phyloP scores from a whole-genome alignment of 805 yeast genomes.

The Gaillardinia entomophila region DNA sequence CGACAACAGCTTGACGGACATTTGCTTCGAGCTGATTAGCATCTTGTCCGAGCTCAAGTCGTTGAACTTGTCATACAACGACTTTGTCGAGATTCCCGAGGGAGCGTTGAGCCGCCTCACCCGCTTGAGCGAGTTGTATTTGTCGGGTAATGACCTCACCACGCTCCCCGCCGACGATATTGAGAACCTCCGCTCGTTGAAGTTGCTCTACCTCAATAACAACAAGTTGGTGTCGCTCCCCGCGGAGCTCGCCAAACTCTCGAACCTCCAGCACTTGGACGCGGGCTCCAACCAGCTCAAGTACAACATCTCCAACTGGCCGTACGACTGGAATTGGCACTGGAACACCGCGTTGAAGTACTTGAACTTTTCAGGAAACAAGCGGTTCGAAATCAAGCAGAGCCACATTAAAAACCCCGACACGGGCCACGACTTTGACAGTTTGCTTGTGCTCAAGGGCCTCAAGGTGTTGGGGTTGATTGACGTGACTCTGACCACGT shows the following conservation, averaged over 20 bases:
- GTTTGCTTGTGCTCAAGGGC: slow-evolving; percentile 54
- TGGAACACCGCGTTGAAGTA: slow-evolving; percentile 70
- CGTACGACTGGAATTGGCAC: slow-evolving; percentile 98
- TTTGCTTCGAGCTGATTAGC: slow-evolving; percentile 63
- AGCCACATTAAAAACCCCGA: slow-evolving; percentile 50
- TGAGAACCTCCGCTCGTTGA: slow-evolving; percentile 51
- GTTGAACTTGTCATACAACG: slow-evolving; percentile 80
- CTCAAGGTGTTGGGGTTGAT: slow-evolving; percentile 77
- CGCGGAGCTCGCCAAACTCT: slow-evolving; percentile 72
- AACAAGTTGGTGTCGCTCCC: slow-evolving; percentile 85
- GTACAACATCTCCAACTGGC: slow-evolving; percentile 90
- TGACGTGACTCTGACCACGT: slow-evolving; percentile 91
- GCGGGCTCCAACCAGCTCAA: slow-evolving; percentile 87
- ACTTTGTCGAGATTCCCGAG: slow-evolving; percentile 70
- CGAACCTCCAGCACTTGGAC: slow-evolving; percentile 65
- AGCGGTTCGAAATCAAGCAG: slow-evolving; percentile 81
- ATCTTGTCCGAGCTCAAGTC: slow-evolving; percentile 50
- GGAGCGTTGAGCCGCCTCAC: slow-evolving; percentile 60
- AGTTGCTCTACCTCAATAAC: slow-evolving; percentile 66
- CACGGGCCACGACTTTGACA: slow-evolving; percentile 61
- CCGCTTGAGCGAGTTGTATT: slow-evolving; percentile 55
- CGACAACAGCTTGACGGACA: slow-evolving; percentile 80
- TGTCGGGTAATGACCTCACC: slow-evolving; percentile 79
- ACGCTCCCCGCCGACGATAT: slow-evolving; percentile 85
- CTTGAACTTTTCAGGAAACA: slow-evolving; percentile 88